Base-by-base conservation (phyloP, 2,329 filamentous ascomycete genomes). In the Gaeumannomyces tritici region DNA sequence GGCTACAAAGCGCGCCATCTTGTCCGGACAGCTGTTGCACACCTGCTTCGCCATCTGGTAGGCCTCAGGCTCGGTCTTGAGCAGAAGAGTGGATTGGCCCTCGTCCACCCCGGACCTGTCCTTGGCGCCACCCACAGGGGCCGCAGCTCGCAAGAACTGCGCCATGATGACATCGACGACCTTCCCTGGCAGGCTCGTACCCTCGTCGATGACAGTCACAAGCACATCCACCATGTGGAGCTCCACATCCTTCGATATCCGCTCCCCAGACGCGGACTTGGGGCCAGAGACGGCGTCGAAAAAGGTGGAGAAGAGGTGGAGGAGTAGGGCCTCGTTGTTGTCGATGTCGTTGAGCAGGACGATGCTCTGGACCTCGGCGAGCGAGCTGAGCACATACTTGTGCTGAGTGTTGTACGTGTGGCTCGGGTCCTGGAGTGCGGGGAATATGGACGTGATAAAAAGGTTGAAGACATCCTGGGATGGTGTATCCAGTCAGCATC, bases 1-100 rank as follows among this genome's bases (percentile, higher is more conserved):
- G 67, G 91, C 93, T 62, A 98, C 89, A 67, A 96, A 91, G 65
- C 92, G 89, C 1, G 91, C 89, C 93, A 99, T 97, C 75, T 96
- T 96, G 68, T 97, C 93, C 0, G 90, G 86, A 68, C 88, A 96
- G 24, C 84, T 84, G 69, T 92, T 95, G 78, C 95, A 99, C 57
- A 99, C 88, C 2, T 90, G 90, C 75, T 96, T 96, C 27, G 95
- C 93, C 89, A 98, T 96, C 71, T 95, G 89, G 76, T 99, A 99
- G 1, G 95, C 93, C 21, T 92, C 86, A 1, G 95, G 93, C 62
- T 96, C 89, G 65, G 95, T 89, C 71, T 96, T 96, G 61, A 91
- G 79, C n/a, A 91, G 79, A 24, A 96, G 80, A 0, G 90, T 96
- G 1, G 88, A 90, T 71, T 96, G 93, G 69, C 86, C 91, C 55